Base-by-base conservation (phyloP, 257 asterid genomes). In the Leptodermis oblonga region DNA sequence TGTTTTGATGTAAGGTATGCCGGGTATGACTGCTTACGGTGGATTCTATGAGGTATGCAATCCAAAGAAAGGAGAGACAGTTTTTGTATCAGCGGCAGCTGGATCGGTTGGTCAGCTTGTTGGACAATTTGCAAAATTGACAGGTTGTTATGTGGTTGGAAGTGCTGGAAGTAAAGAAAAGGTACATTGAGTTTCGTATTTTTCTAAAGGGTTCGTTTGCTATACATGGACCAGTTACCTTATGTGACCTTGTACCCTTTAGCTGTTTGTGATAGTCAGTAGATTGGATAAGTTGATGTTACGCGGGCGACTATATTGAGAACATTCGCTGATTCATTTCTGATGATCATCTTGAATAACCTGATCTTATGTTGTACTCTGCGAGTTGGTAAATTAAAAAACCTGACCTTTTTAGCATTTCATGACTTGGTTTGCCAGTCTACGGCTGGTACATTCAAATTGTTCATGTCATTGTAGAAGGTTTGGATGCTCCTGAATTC, bases 1-100 rank as follows among this genome's bases (percentile, higher is more conserved):
- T 33, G 31, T 33, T 17, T 60, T 33, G 43, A 43, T 60, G 26
- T 34, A 60, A 60, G 65, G 65, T 61, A 61, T 61, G 66, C 46
- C 66, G 14, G 66, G 66, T 34, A 33, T 61, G 46, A 61, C 66
- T 33, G 66, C 66, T 0, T 61, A 33, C 17, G 48, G 46, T 9
- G 66, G 66, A 61, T 61, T 61, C 30, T 34, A 61, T 18, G 66
- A 48, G 22, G 20, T 48, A 48, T 48, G 54, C 54, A 5, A 18
- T 0, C 54, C 54, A 48, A 48, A 48, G 7, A 1, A 4, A 4
- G 54, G 54, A 1, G 54, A 48, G 17, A 48, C 1, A 48, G 54
- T 48, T 1, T 48, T 17, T 20, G 54, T 48, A 4, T 48, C 54
- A 17, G 25, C 54, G 4, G 54, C 54, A 17, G 54, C 54, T 20